Base-by-base conservation (phyloP, 257 asterid species). In the Gentiana macrophylla region DNA sequence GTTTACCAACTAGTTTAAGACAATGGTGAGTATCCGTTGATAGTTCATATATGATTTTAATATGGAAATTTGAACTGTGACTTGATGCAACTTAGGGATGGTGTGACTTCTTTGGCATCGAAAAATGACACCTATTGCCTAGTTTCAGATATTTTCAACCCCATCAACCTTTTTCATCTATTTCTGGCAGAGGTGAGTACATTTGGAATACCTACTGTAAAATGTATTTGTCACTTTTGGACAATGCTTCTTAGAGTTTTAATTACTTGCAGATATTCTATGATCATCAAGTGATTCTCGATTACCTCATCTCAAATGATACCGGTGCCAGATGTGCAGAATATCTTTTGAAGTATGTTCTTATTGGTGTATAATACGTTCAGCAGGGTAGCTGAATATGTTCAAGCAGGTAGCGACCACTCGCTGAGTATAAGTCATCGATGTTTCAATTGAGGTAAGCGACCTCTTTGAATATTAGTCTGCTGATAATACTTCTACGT, bases 201-300 rank as follows among this genome's bases (percentile, higher is more conserved):
- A 54, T 57, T 52, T 54, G 36, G 24, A 34, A 7, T 50, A 37
- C 45, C 54, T 4, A 33, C 11, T 50, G 6, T n/a, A 13, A 24
- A 12, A 48, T 49, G 33, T 36, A 63, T 46, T 49, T 52, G 49
- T 37, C 43, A 48, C 24, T 54, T 48, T 48, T 41, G 8, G 37
- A 7, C 12, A 53, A 52, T 64, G 63, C 41, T 35, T 53, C 7
- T 57, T 60, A 24, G 43, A 37, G 56, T 43, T 59, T 63, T 45
- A 43, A 53, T 58, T 56, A 35, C 57, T 62, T 57, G 6, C 79
- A 91, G 98, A 77, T 91, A 64, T 77, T 67, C 67, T 87, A 91
- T 77, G 98, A 91, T 76, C 98, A 91, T 67, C 93, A 87, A 74
- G 95, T 91, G 59, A 94, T 91, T 72, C 89, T 91, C 32, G 98